These are phyloP conservation scores for Hypoxylon fragiforme DNA, from an alignment of 495 filamentous ascomycete species.

Conservation along the genomic window DNA sequence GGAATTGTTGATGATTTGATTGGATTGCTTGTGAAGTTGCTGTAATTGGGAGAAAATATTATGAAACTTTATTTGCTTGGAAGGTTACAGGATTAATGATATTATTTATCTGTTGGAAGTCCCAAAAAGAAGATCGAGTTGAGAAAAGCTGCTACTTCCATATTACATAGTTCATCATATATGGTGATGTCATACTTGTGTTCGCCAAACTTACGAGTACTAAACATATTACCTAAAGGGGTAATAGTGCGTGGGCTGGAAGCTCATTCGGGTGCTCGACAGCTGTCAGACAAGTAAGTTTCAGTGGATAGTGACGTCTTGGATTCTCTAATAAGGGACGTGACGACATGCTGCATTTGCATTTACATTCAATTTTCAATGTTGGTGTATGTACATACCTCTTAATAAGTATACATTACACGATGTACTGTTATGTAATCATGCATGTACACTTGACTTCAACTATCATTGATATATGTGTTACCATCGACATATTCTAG, in stretches of 20 bases:
- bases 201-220: background rate
- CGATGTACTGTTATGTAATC: too few relatives aligned
- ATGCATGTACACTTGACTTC: too few relatives aligned
- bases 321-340: background rate
- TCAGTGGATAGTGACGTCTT: slow-evolving; percentile 27
- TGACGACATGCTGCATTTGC: background rate
- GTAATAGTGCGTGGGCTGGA: slow-evolving; percentile 9
- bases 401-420: too few relatives aligned
- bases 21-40: background rate
- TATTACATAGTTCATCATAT: slow-evolving; percentile 7
- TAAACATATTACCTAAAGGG: slow-evolving; percentile 15
- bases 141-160: too few relatives aligned
- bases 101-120: too few relatives aligned
- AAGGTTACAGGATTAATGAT: too few relatives aligned
- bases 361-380: too few relatives aligned
- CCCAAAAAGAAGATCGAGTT: too few relatives aligned
- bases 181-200: slow-evolving; percentile 32
- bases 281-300: background rate
- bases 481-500: too few relatives aligned
- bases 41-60: background rate
- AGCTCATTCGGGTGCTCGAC: background rate
- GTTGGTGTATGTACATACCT: too few relatives aligned
- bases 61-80: too few relatives aligned
- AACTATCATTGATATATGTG: too few relatives aligned
- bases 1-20: background rate